Percentiles rank a stretch among this genome's conserved stretches.
Conservation (phyloP, 2,329 filamentous ascomycete species). For the Sporothrix protearum region DNA sequence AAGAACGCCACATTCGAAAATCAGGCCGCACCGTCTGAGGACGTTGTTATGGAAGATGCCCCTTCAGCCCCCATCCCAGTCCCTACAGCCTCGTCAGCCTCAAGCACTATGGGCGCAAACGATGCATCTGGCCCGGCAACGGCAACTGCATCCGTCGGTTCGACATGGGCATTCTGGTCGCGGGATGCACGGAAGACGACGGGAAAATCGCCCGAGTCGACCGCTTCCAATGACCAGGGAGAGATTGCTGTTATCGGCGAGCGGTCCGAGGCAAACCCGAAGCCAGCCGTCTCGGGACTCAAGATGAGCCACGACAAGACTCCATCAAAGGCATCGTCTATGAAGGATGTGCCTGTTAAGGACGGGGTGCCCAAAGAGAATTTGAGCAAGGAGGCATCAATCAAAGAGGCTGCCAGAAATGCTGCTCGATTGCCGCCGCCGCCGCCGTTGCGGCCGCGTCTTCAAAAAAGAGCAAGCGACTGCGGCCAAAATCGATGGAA, state of each 20-base stretch:
- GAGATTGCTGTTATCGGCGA: slow-evolving; percentile 57
- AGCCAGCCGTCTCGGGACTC: slow-evolving; percentile 42
- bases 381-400: slow-evolving; percentile 6
- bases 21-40: slow-evolving; percentile 36
- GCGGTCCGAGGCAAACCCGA: slow-evolving; percentile 54
- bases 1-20: slow-evolving; percentile 20
- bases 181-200: slow-evolving; percentile 47
- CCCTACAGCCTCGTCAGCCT: slow-evolving; percentile 26
- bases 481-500: slow-evolving; percentile 48
- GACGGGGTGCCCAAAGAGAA: background rate
- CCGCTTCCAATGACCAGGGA: slow-evolving; percentile 40
- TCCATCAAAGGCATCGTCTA: slow-evolving; percentile 36
- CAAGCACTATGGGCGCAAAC: background rate
- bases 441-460: slow-evolving; percentile 26
- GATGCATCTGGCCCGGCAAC: slow-evolving; percentile 36
- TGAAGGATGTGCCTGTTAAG: slow-evolving; percentile 35
- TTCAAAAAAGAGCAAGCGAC: slow-evolving; percentile 44
- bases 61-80: slow-evolving; percentile 24
- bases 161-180: slow-evolving; percentile 81
- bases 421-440: slow-evolving; percentile 7
- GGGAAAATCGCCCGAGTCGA: slow-evolving; percentile 31
- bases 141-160: slow-evolving; percentile 46
- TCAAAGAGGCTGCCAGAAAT: background rate
- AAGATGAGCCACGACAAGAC: slow-evolving; percentile 41
- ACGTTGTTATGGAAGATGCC: slow-evolving; percentile 46